Conservation (phyloP, 805 yeast genomes). For the Yarrowia hollandica region DNA sequence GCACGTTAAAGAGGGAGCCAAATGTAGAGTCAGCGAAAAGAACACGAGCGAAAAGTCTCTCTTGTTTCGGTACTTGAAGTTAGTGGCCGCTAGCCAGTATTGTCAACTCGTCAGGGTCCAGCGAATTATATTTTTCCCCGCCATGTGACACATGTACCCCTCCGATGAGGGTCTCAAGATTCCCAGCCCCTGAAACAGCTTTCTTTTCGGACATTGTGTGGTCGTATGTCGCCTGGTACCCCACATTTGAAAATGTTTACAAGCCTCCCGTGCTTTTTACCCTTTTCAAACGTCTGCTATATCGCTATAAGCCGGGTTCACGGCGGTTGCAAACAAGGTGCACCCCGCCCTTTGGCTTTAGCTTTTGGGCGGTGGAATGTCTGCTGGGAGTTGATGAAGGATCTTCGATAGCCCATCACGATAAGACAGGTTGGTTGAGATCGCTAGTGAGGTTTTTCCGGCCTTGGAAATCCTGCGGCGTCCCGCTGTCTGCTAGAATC, state of each 20-base stretch:
- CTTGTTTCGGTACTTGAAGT: no score
- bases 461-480: no score
- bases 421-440: not conserved
- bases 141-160: not conserved
- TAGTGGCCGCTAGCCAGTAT: no score
- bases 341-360: constrained; percentile 6
- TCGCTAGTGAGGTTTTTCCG: not conserved
- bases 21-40: no score
- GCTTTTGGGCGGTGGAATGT: not conserved
- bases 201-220: not conserved
- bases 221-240: not conserved
- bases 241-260: not conserved
- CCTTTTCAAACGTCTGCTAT: not conserved
- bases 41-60: no score
- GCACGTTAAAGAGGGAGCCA: constrained; percentile 5
- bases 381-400: not conserved
- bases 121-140: not conserved
- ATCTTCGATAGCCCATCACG: not conserved
- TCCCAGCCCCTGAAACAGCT: not conserved
- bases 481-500: no score
- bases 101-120: constrained; percentile 1
- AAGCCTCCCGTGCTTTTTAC: not conserved
- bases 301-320: not conserved
- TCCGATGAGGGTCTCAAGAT: not conserved
- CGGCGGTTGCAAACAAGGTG: no score